phyloP scores from a whole-genome alignment of 345 rosid genomes.

The Iberis pinnata region DNA sequence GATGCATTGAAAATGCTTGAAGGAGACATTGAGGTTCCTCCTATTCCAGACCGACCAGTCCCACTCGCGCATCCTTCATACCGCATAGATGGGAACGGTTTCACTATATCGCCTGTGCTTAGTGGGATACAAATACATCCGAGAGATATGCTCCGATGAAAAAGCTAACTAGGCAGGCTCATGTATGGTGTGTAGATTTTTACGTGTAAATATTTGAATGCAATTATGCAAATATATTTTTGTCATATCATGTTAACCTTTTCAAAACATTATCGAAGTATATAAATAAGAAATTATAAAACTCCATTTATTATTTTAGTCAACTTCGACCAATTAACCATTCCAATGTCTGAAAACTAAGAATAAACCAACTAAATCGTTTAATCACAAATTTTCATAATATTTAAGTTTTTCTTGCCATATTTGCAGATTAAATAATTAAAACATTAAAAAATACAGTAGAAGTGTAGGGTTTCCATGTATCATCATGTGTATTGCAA shows the following conservation, averaged over 20 bases:
- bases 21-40: slow-evolving; percentile 75
- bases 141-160: slow-evolving; percentile 25
- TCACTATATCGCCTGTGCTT: slow-evolving; percentile 28
- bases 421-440: too few species aligned
- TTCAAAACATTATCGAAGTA: slow-evolving; percentile 6
- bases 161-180: slow-evolving; percentile 9
- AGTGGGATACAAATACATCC: slow-evolving; percentile 24
- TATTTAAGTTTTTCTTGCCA: too few species aligned
- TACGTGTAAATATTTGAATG: slow-evolving; percentile 14
- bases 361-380: too few species aligned
- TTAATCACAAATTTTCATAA: too few species aligned
- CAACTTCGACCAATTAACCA: too few species aligned
- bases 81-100: slow-evolving; percentile 24
- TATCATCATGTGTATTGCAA: too few species aligned
- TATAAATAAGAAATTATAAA: neutral
- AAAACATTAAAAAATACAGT: too few species aligned
- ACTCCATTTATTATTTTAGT: too few species aligned
- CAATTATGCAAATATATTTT: neutral
- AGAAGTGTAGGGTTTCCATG: too few species aligned
- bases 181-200: neutral
- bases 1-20: slow-evolving; percentile 89
- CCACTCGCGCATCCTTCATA: slow-evolving; percentile 34
- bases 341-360: too few species aligned
- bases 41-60: slow-evolving; percentile 66
- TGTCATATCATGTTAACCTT: slow-evolving; percentile 7